A percentile compares a stretch with the other conserved stretches of the same genome.
phyloP scores from a whole-genome alignment of 371 early-diverging fungal species.

The Funneliformis caledonium region DNA sequence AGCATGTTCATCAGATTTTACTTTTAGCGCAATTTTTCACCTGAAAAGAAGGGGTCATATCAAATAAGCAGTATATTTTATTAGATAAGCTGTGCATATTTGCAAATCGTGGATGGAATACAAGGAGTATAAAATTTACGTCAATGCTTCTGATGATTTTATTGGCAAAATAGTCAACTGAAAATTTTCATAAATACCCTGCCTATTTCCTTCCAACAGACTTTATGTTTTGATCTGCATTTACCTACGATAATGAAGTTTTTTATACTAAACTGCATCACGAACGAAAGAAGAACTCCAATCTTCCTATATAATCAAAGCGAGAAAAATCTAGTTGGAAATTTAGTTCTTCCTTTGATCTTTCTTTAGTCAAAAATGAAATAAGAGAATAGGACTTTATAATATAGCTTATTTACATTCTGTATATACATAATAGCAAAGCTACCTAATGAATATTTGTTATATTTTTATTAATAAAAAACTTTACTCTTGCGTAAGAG shows the following conservation, averaged over 20 bases:
- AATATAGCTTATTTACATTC: slow-evolving; percentile 7
- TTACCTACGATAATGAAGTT: neutral
- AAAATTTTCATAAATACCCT: slow-evolving; percentile 23
- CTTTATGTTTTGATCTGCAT: neutral
- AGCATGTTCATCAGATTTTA: too few relatives aligned
- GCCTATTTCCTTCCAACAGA: neutral
- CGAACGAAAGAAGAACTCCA: neutral
- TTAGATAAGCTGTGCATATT: too few relatives aligned
- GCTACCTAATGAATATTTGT: neutral
- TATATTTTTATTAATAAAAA: slow-evolving; percentile 27
- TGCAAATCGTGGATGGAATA: too few relatives aligned
- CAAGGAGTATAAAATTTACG: neutral
- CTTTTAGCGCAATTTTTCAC: too few relatives aligned
- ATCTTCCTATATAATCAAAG: slow-evolving; percentile 17
- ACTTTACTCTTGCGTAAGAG: slow-evolving; percentile 3
- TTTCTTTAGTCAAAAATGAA: slow-evolving; percentile 15
- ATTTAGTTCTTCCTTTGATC: neutral
- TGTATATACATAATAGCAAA: slow-evolving; percentile 32
- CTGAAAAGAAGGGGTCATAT: too few relatives aligned
- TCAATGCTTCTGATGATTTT: slow-evolving; percentile 16
- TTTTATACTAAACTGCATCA: neutral
- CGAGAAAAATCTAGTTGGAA: neutral
- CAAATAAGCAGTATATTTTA: too few relatives aligned
- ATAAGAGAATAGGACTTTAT: slow-evolving; percentile 1
- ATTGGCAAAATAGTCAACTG: slow-evolving; percentile 4